These are phyloP conservation scores for Chrysoporthe cubensis DNA, from an alignment of 2,329 filamentous ascomycete species.

Conservation along the genomic window DNA sequence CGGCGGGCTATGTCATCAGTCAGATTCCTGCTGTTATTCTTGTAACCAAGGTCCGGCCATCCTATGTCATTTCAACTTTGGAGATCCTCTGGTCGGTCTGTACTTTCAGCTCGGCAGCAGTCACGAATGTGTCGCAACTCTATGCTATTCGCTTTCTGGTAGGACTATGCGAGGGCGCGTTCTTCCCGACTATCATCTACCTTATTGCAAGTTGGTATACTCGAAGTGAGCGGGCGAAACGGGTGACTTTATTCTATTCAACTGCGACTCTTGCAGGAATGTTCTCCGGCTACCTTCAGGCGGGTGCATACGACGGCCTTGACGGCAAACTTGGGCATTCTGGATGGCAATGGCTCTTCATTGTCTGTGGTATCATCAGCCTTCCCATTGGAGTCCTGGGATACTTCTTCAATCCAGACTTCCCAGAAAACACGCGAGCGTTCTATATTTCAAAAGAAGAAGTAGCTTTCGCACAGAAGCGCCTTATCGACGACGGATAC, in stretches of 20 bases:
- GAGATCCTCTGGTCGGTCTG: slow-evolving; percentile 27
- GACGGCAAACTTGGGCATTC: slow-evolving; percentile 49
- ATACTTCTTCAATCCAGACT: slow-evolving; percentile 28
- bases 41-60: slow-evolving; percentile 23
- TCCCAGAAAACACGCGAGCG: slow-evolving; percentile 25
- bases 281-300: slow-evolving; percentile 55
- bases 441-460: slow-evolving; percentile 25
- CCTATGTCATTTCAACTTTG: slow-evolving; percentile 25
- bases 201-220: slow-evolving; percentile 29
- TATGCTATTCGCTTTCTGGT: slow-evolving; percentile 27
- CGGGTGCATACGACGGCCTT: slow-evolving; percentile 53
- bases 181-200: slow-evolving; percentile 30
- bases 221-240: slow-evolving; percentile 23
- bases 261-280: slow-evolving; percentile 44
- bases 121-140: slow-evolving; percentile 27
- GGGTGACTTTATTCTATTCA: slow-evolving; percentile 27
- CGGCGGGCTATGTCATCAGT: slow-evolving; percentile 26
- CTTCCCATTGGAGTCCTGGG: slow-evolving; percentile 31
- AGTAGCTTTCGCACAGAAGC: slow-evolving; percentile 19
- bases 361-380: slow-evolving; percentile 43
- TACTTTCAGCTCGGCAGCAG: slow-evolving; percentile 27
- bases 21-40: slow-evolving; percentile 27
- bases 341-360: slow-evolving; percentile 54
- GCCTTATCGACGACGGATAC: slow-evolving; percentile 23
- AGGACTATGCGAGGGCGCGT: slow-evolving; percentile 25